Base-by-base conservation (phyloP, 2,329 filamentous ascomycete species). In the Beauveria sp. region DNA sequence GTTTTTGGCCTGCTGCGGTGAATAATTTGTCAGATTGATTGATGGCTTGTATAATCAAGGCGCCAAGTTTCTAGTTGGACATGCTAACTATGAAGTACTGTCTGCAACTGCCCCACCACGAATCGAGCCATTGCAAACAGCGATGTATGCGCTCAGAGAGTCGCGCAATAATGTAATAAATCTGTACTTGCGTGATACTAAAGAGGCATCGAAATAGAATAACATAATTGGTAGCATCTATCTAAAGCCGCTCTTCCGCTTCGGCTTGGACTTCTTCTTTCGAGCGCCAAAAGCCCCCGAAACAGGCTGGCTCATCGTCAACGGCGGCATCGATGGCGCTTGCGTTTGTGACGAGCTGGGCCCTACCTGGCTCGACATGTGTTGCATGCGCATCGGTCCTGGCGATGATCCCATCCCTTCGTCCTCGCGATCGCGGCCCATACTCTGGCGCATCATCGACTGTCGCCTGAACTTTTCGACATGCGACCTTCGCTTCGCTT, bases 261-360 rank as follows among this genome's bases (percentile, higher is more conserved):
- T 63, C 5, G 38, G 42, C 54, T 63, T 58, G 14, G 30, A 79
- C 58, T 70, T 73, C 64, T 70, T 73, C 63, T 72, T 74, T 55
- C 79, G 71, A 64, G 74, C 74, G 28, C 79, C 80, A 74, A 80
- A 80, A 5, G 70, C 65, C 2, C 80, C 80, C n/a, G 72, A 62
- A 16, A 77, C 67, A 10, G 77, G 75, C 66, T 81, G 79, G 57
- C 78, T 80, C 73, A 79, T 79, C n/a, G 73, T 70, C 58, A 73
- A 64, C 3, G 68, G 67, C n/a, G 72, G 67, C 46, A 68, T 66
- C 14, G 68, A 59, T 1, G 66, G 57, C 1, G 65, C 68, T 45
- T 72, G 69, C 42, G 67, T 70, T 66, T 77, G 76, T 26, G 72
- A 73, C 26, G 73, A 76, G 56, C 64, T 67, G 1, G 70, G 70